These are phyloP conservation scores for Euphorbia tirucalli DNA, from an alignment of 345 rosid species.

Conservation along the genomic window DNA sequence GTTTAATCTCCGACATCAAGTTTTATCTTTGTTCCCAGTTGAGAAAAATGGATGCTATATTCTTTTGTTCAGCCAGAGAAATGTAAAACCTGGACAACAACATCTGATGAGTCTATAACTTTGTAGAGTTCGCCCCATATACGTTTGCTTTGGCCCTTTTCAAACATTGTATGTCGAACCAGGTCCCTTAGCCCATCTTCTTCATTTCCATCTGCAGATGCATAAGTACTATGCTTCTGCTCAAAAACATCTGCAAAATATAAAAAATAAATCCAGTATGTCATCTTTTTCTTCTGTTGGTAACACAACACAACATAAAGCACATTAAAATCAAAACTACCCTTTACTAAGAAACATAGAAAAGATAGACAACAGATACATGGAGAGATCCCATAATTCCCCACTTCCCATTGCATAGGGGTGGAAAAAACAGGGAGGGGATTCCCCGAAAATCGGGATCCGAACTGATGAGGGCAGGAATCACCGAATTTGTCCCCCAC, in stretches of 20 bases:
- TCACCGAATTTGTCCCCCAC: no score
- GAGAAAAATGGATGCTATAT: neutral
- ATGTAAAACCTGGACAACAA: constrained; percentile 71
- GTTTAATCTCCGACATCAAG: neutral
- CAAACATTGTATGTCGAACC: constrained; percentile 95
- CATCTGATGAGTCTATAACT: constrained; percentile 96
- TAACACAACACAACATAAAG: neutral
- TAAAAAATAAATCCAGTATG: neutral
- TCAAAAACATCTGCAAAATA: constrained; percentile 60
- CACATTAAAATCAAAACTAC: no score
- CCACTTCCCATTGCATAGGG: no score
- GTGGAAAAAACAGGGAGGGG: no score
- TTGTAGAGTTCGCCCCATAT: constrained; percentile 99
- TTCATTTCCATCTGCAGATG: constrained; percentile 51
- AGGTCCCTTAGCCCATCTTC: constrained; percentile 83
- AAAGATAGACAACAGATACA: neutral
- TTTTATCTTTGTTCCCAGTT: neutral
- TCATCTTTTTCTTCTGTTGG: neutral
- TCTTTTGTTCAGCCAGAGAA: neutral
- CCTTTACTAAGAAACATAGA: neutral
- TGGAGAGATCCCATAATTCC: neutral
- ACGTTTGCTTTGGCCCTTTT: constrained; percentile 97
- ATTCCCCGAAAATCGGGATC: no score
- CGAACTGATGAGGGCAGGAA: no score
- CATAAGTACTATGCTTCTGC: constrained; percentile 42